Evolutionary conservation across 2,329 filamentous ascomycete species (phyloP).

Genomic region (Alternaria rosae): DNA sequence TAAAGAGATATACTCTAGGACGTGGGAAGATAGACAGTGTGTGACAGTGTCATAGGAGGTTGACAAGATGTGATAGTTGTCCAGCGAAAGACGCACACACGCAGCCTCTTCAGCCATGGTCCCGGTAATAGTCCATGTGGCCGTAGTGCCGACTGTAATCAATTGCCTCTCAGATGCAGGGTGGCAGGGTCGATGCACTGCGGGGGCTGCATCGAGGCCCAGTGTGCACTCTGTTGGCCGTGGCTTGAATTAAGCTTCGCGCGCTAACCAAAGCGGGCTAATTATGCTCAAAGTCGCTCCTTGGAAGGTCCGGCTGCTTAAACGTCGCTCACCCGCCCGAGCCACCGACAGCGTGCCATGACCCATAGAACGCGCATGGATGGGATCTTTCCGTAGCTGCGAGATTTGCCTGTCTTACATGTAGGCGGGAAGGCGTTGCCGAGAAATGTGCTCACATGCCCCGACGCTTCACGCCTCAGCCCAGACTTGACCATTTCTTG

Average conservation of each 20-base stretch:
- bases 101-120: constrained; percentile 19
- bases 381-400: constrained; percentile 12
- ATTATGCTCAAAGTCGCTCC: constrained; percentile 42
- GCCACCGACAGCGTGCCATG: constrained; percentile 5
- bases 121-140: constrained; percentile 19
- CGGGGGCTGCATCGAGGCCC: constrained; percentile 14
- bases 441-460: constrained; percentile 13
- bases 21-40: neutral
- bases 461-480: constrained; percentile 45
- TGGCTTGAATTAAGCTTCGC: constrained; percentile 26
- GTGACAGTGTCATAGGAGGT: constrained; percentile 2
- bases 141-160: constrained; percentile 15
- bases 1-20: neutral
- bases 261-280: constrained; percentile 31
- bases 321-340: constrained; percentile 16
- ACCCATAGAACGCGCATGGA: constrained; percentile 12
- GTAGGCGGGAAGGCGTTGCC: constrained; percentile 4
- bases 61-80: neutral
- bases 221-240: constrained; percentile 10
- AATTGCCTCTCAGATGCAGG: constrained; percentile 17
- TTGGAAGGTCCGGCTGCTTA: constrained; percentile 19
- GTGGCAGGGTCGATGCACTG: constrained; percentile 16
- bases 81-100: neutral
- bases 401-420: neutral
- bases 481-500: constrained; percentile 36